These are phyloP conservation scores for Kodamaea kaohsiungensis DNA, from an alignment of 805 yeast genomes.

Conservation along the genomic window DNA sequence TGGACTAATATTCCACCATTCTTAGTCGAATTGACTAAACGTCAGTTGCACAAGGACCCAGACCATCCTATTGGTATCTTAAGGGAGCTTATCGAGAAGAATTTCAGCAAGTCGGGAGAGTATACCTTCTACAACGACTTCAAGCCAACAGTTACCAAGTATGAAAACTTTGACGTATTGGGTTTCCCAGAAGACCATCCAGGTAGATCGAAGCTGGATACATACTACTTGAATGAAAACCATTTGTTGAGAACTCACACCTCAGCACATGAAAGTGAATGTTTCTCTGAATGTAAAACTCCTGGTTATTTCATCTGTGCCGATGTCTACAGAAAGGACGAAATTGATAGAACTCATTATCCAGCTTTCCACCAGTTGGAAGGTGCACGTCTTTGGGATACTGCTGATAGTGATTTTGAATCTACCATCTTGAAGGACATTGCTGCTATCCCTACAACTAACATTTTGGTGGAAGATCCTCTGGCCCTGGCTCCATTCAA, in stretches of 20 bases:
- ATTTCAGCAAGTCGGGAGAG: conserved; percentile 59
- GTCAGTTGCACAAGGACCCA: conserved; percentile 71
- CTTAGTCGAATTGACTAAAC: conserved; percentile 64
- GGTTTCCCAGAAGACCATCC: conserved; percentile 94
- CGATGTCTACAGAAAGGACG: conserved; percentile 94
- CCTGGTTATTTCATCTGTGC: conserved; percentile 94
- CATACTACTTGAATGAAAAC: conserved; percentile 80
- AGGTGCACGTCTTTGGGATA: conserved; percentile 84
- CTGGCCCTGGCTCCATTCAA: conserved; percentile 47
- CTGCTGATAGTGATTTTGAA: conserved; percentile 48
- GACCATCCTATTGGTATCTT: conserved; percentile 91
- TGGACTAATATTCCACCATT: conserved; percentile 86
- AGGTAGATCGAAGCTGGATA: conserved; percentile 89
- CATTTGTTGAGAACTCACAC: conserved; percentile 88
- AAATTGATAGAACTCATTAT: conserved; percentile 92
- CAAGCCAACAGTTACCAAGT: conserved; percentile 77
- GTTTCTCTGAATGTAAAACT: conserved; percentile 63
- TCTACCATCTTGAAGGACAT: conserved; percentile 50
- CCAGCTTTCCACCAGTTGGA: conserved; percentile 98
- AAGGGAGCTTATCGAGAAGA: conserved; percentile 67
- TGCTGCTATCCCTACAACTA: conserved; percentile 61
- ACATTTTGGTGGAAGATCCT: conserved; percentile 78
- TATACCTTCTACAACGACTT: conserved; percentile 79
- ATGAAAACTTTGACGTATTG: conserved; percentile 85
- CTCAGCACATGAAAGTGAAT: conserved; percentile 92